These are phyloP conservation scores for Blattamonas nauphoetae DNA, from an alignment of 78 protist genomes.

Conservation along the genomic window DNA sequence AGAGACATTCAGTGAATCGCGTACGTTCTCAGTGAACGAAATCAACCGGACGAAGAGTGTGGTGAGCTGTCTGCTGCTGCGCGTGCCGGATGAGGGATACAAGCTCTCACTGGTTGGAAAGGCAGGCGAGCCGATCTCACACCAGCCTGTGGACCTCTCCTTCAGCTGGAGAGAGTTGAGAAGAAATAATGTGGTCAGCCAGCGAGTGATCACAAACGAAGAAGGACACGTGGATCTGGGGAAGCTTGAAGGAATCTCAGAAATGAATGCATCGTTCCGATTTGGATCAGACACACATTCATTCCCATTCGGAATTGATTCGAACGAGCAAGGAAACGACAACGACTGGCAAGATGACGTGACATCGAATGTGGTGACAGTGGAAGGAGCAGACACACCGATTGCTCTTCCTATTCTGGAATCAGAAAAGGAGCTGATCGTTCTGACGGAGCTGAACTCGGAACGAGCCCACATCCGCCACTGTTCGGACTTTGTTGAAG, in stretches of 20 bases:
- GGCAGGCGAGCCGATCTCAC: not conserved
- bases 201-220: not conserved
- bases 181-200: too few relatives aligned
- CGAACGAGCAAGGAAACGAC: not conserved
- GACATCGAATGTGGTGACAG: not conserved
- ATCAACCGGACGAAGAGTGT: not conserved
- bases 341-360: not conserved
- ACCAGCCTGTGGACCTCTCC: not conserved
- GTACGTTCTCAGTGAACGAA: not conserved
- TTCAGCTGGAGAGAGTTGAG: not conserved
- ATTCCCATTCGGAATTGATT: not conserved
- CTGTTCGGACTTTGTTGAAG: not conserved
- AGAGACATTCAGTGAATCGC: not conserved
- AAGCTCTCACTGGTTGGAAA: not conserved
- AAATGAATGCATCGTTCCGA: not conserved
- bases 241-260: not conserved
- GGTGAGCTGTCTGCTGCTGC: not conserved
- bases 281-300: not conserved
- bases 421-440: not conserved
- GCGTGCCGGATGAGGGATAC: not conserved
- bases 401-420: not conserved
- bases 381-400: not conserved
- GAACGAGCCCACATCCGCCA: not conserved
- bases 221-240: not conserved
- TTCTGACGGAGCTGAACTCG: not conserved